A percentile compares a stretch with the other conserved stretches of the same genome.
These are phyloP conservation scores for Psilocybe cubensis DNA, from an alignment of 768 basidiomycete genomes.

Conservation along the genomic window DNA sequence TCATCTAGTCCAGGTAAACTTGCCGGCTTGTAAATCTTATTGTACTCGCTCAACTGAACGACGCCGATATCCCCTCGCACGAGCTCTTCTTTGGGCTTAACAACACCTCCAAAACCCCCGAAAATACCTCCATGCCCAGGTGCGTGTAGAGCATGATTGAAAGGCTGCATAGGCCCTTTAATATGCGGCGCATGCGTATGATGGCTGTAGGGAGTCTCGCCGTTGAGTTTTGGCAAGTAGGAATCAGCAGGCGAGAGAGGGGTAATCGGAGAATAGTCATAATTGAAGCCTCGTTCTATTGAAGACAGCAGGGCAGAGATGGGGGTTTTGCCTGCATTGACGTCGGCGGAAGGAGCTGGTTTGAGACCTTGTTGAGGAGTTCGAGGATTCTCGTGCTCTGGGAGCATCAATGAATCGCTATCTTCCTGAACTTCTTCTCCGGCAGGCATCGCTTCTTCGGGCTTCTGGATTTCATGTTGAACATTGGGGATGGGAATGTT, in stretches of 20 bases:
- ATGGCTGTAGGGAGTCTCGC: conserved; percentile 25
- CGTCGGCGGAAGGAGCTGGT: conserved; percentile 9
- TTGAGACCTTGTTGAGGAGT: conserved; percentile 20
- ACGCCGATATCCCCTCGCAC: conserved; percentile 22
- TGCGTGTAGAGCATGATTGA: conserved; percentile 29
- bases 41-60: conserved; percentile 21
- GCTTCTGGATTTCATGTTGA: not conserved
- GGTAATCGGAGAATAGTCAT: conserved; percentile 53
- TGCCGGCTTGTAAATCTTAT: conserved; percentile 18
- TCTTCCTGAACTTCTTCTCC: not conserved
- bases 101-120: conserved; percentile 13
- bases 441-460: not conserved
- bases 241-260: conserved; percentile 54
- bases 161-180: conserved; percentile 26
- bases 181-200: conserved; percentile 22
- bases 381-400: conserved; percentile 3
- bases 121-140: conserved; percentile 15
- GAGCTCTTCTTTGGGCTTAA: conserved; percentile 10
- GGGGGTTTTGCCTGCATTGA: conserved; percentile 48
- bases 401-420: not conserved
- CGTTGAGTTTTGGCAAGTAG: conserved; percentile 24
- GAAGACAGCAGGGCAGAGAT: conserved; percentile 66
- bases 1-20: conserved; percentile 18
- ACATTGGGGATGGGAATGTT: not conserved
- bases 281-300: conserved; percentile 71